Evolutionary conservation across 2,329 filamentous ascomycete species (phyloP).

Genomic region (Fonsecaea multimorphosa): DNA sequence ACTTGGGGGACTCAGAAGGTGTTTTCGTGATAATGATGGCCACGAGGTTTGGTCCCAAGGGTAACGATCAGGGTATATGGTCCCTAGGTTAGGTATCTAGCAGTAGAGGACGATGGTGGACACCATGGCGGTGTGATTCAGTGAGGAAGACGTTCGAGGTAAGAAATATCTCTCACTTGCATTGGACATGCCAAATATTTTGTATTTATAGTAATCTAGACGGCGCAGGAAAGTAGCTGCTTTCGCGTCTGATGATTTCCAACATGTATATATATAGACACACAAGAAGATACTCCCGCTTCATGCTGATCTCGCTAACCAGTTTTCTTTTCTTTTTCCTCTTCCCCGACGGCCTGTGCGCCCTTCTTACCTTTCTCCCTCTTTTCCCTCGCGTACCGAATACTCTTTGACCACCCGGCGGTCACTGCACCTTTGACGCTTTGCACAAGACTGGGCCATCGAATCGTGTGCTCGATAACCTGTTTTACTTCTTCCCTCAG

Average conservation of each 20-base stretch:
- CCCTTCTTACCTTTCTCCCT: slow-evolving; percentile 51
- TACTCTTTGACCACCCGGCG: slow-evolving; percentile 71
- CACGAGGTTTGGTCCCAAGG: no score
- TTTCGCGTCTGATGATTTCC: slow-evolving; percentile 12
- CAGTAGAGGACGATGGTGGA: background rate
- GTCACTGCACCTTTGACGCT: slow-evolving; percentile 84
- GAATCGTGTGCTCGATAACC: slow-evolving; percentile 85
- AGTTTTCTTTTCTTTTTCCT: slow-evolving; percentile 18
- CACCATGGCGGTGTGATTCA: background rate
- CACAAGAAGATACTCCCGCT: slow-evolving; percentile 14
- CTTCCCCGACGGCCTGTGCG: slow-evolving; percentile 24
- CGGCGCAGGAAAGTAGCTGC: slow-evolving; percentile 39
- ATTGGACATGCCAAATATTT: background rate
- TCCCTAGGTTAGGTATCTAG: no score
- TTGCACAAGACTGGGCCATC: slow-evolving; percentile 89
- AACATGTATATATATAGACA: slow-evolving; percentile 18
- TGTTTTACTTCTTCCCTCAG: slow-evolving; percentile 73
- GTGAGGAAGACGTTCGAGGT: background rate
- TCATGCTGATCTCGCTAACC: background rate
- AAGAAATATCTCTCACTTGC: background rate
- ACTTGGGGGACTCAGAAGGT: background rate
- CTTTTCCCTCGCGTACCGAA: slow-evolving; percentile 84
- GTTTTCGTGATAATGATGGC: no score
- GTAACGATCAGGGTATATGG: no score
- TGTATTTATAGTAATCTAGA: slow-evolving; percentile 12